These are phyloP conservation scores for Neonectria hederae DNA, from an alignment of 2,329 filamentous ascomycete genomes.

Conservation along the genomic window DNA sequence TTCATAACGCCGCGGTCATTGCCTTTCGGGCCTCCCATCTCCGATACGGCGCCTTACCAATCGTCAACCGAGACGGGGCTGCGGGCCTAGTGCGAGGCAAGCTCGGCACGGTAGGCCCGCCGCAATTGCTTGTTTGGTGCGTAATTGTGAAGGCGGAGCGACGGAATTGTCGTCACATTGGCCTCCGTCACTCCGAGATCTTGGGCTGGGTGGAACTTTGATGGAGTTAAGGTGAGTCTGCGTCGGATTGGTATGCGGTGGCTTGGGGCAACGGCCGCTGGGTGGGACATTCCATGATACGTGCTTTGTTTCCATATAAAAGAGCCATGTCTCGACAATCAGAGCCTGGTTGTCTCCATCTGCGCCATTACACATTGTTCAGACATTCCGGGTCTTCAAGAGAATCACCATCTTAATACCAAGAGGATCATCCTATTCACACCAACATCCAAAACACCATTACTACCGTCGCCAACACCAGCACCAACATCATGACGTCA, in stretches of 20 bases:
- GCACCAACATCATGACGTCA: conserved; percentile 40
- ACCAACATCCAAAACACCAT: background rate
- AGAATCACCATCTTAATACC: background rate
- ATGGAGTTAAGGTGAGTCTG: background rate
- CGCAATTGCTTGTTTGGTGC: background rate
- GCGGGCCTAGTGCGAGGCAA: background rate
- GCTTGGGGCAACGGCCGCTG: background rate
- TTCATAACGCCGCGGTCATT: conserved; percentile 22
- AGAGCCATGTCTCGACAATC: background rate
- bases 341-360: background rate
- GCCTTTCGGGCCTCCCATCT: conserved; percentile 4
- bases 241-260: background rate
- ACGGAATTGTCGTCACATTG: background rate
- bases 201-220: background rate
- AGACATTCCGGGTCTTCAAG: background rate
- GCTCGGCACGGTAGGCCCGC: background rate
- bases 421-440: background rate
- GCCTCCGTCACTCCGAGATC: background rate
- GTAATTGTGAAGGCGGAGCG: background rate
- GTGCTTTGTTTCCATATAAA: background rate
- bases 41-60: conserved; percentile 14
- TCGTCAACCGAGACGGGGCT: background rate
- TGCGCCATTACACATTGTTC: background rate
- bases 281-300: background rate
- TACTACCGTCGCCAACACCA: background rate